Evolutionary conservation across 2,329 filamentous ascomycete genomes (phyloP).

Genomic region (Parastagonospora avenae): DNA sequence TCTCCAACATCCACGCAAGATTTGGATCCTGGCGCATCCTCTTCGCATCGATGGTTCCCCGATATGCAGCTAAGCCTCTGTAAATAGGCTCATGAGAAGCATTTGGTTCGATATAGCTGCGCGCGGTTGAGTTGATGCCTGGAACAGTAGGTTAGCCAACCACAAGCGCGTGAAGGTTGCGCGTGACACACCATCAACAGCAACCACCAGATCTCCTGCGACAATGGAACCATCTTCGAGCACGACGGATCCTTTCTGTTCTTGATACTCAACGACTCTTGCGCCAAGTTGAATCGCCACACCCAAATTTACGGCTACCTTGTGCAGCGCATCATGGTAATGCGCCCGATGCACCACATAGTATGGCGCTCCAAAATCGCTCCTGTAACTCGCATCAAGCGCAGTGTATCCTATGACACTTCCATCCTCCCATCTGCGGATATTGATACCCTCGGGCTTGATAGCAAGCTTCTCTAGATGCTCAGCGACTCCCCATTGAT

Average conservation of each 20-base stretch:
- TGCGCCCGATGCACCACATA: slow-evolving; percentile 20
- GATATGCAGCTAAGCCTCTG: slow-evolving; percentile 65
- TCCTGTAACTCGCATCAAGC: slow-evolving; percentile 43
- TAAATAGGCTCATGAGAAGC: slow-evolving; percentile 3
- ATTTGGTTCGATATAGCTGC: slow-evolving; percentile 48
- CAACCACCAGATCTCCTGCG: slow-evolving; percentile 39
- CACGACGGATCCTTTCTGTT: slow-evolving; percentile 25
- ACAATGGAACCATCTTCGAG: slow-evolving; percentile 47
- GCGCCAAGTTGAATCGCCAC: slow-evolving; percentile 7
- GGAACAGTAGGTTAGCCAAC: background rate
- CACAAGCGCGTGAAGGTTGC: background rate
- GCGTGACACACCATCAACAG: slow-evolving; percentile 37
- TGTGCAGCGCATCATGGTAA: slow-evolving; percentile 12
- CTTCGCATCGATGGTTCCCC: slow-evolving; percentile 55
- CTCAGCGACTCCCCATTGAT: slow-evolving; percentile 50
- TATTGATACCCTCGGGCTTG: slow-evolving; percentile 52
- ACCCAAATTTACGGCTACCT: slow-evolving; percentile 10
- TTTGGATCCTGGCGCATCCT: slow-evolving; percentile 50
- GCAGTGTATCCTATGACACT: slow-evolving; percentile 55
- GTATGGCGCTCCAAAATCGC: slow-evolving; percentile 13
- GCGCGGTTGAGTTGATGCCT: slow-evolving; percentile 45
- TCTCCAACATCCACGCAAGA: slow-evolving; percentile 24
- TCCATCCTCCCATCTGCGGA: slow-evolving; percentile 59
- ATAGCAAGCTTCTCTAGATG: slow-evolving; percentile 7
- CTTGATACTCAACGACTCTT: slow-evolving; percentile 9